Base-by-base conservation (phyloP, 352 stramenopile species). In the Phytophthora multivora region DNA sequence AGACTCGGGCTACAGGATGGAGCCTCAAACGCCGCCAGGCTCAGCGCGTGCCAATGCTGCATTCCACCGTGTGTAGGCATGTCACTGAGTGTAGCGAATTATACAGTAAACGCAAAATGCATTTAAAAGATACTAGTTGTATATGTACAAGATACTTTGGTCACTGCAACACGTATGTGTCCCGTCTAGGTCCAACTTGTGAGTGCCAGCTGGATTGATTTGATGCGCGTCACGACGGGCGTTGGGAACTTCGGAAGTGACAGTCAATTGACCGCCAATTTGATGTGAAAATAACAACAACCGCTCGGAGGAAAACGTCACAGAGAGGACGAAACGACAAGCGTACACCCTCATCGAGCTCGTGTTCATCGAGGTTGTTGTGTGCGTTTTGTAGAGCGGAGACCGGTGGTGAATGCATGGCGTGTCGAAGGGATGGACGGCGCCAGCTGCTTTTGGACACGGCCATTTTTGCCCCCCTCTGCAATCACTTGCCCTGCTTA, bases 11-110 rank as follows among this genome's bases (percentile, higher is more conserved):
- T 33, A 33, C 26, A 18, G 11, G 6, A 54, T 59, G 39, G 53
- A 63, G 8, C 13, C 40, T 3, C 33, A 55, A 4, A 69, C 60
- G 0, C 60, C 53, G 11, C 53, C 49, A n/a, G 25, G 38, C 11
- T 69, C 52, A n/a, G 12, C 31, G 1, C 60, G 52, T 28, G 26
- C 5, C 46, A 36, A 11, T 9, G 43, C 43, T 12, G 21, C 31
- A 13, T 69, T 69, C 53, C 52, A 69, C 39, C 60, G 60, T 35
- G 60, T 69, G 47, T 65, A 64, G 19, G 21, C n/a, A n/a, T 16
- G 8, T 43, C 21, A 18, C 15, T 40, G 38, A 13, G 23, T 39
- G 33, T 15, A 42, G 13, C 18, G 16, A 45, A 45, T 15, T 26
- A 45, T 36, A n/a, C n/a, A n/a, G n/a, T n/a, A 25, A 31, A 25